Conservation (phyloP, 2,329 filamentous ascomycete genomes). For the Zymoseptoria ardabiliae region DNA sequence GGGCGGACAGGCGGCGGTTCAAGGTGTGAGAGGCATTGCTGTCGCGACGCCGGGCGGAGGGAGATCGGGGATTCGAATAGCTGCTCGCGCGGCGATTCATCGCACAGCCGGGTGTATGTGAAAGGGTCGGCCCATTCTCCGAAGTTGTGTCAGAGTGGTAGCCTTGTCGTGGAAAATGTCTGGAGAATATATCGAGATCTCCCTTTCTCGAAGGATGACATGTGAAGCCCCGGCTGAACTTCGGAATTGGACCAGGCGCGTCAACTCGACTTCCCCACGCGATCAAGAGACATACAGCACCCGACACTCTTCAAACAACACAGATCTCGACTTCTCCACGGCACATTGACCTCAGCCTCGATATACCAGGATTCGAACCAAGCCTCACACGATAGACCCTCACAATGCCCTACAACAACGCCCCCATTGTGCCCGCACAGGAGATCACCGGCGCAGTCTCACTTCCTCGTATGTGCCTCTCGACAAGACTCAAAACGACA, state of each 20-base stretch:
- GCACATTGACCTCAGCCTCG: background rate
- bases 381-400: background rate
- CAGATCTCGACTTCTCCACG: background rate
- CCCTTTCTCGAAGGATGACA: background rate
- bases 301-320: background rate
- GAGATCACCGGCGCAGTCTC: constrained; percentile 80
- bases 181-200: background rate
- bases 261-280: too few species aligned
- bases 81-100: constrained; percentile 39
- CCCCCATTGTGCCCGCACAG: constrained; percentile 68
- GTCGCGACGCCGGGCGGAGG: constrained; percentile 13
- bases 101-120: constrained; percentile 24
- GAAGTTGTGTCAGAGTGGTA: background rate
- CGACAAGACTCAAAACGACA: too few species aligned
- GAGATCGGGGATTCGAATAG: constrained; percentile 23
- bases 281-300: background rate
- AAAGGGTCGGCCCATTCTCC: background rate
- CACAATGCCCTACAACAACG: constrained; percentile 83
- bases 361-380: too few species aligned
- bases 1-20: constrained; percentile 60
- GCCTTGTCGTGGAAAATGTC: background rate
- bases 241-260: background rate
- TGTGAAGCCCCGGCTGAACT: background rate
- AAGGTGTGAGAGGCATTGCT: constrained; percentile 29
- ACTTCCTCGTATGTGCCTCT: constrained; percentile 72